Base-by-base conservation (phyloP, 805 yeast genomes). In the Candida peoriensis region DNA sequence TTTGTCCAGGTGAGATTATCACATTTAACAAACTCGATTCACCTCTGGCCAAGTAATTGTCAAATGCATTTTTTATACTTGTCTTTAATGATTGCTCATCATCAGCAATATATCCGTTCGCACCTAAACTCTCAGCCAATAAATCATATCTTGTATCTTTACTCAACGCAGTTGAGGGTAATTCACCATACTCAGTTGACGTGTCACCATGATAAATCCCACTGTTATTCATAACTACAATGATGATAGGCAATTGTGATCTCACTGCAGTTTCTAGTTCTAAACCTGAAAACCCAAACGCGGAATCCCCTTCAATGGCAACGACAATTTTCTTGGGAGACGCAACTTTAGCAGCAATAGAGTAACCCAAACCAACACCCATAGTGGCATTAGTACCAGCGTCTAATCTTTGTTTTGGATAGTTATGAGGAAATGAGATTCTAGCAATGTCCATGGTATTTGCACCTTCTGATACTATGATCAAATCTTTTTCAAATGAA, bases 361-460 rank as follows among this genome's bases (percentile, higher is more conserved):
- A 80, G 47, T 81, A 81, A 0, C 86, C 85, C 13, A 80, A 37
- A 0, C 87, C 89, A 21, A 80, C 63, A 4, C 89, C 89, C 88
- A 81, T 81, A 0, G 87, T 81, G 1, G 85, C 86, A 56, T 76
- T 78, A 0, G 87, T 80, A 5, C 87, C 88, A 2, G 85, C 84
- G 48, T 81, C 89, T 16, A 81, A 55, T 24, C 85, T 56, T 15
- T 63, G 70, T 39, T 70, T 67, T 1, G 87, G 81, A 3, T 46
- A 44, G 7, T 59, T 55, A 32, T 78, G 63, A 5, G 76, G 73
- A 50, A 81, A 79, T 0, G 81, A 71, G 9, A 76, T 63, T 31
- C 88, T 62, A 2, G 86, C 78, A 16, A 74, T 64, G 45, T 81
- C 88, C 87, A 81, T 80, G 0, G 87, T 78, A 48, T 79, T 78